Evolutionary conservation across 108 stramenopile genomes (phyloP).

Genomic region (Conticribra guillardii): DNA sequence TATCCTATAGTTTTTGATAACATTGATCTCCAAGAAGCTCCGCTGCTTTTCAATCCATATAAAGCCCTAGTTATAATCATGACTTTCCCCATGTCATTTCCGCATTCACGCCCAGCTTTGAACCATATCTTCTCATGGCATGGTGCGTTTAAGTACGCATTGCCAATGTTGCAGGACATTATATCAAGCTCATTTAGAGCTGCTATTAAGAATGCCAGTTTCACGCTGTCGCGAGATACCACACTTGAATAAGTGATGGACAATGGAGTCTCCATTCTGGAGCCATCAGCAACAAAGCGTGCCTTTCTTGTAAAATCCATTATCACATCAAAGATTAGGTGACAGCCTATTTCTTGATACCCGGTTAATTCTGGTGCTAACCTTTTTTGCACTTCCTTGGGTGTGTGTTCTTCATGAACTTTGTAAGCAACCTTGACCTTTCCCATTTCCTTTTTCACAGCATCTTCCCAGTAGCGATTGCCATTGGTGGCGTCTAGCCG

Average conservation of each 20-base stretch:
- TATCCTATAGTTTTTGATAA: slow-evolving; percentile 7
- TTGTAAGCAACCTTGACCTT: slow-evolving; percentile 9
- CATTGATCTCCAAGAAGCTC: slow-evolving; percentile 32
- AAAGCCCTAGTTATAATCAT: slow-evolving; percentile 39
- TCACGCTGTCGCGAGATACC: slow-evolving; percentile 55
- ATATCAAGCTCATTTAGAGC: too few species aligned
- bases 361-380: not conserved
- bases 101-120: slow-evolving; percentile 39
- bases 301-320: too few species aligned
- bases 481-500: too few species aligned
- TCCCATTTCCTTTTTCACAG: slow-evolving; percentile 26
- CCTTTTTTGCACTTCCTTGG: not conserved
- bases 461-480: slow-evolving; percentile 15
- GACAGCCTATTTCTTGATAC: slow-evolving; percentile 22
- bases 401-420: slow-evolving; percentile 1
- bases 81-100: slow-evolving; percentile 28
- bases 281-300: slow-evolving; percentile 30
- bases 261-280: slow-evolving; percentile 34
- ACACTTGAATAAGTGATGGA: slow-evolving; percentile 60
- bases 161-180: slow-evolving; percentile 28
- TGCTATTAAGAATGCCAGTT: slow-evolving; percentile 26
- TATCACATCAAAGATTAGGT: not conserved
- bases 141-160: slow-evolving; percentile 42
- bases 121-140: slow-evolving; percentile 41
- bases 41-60: slow-evolving; percentile 48